Conservation (phyloP, 2,329 filamentous ascomycete genomes). For the Claviceps africana region DNA sequence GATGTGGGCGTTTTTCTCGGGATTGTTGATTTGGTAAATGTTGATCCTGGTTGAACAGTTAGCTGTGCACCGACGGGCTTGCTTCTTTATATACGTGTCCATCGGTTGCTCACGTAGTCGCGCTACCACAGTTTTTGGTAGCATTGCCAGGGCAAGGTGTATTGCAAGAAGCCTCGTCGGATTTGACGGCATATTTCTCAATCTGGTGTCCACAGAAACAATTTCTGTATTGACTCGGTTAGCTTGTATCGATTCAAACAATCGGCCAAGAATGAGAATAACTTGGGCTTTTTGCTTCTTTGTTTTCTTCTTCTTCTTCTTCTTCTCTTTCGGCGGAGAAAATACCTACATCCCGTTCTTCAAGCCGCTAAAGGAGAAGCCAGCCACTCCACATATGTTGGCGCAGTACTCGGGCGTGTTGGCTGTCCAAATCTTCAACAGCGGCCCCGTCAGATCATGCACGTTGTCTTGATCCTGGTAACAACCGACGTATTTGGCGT, state of each 20-base stretch:
- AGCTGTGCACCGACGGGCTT: not conserved
- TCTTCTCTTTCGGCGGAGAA: not conserved
- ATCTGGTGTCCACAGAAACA: not conserved
- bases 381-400: constrained; percentile 8
- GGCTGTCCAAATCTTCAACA: not conserved
- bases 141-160: not conserved
- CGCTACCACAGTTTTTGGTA: not conserved
- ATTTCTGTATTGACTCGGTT: not conserved
- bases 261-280: too few relatives aligned
- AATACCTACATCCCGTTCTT: constrained; percentile 7
- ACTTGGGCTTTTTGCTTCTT: not conserved
- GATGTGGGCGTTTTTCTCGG: not conserved
- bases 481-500: not conserved
- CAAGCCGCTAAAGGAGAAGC: constrained; percentile 6
- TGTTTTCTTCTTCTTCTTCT: not conserved
- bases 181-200: not conserved
- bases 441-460: not conserved
- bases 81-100: too few relatives aligned
- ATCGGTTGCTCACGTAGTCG: not conserved
- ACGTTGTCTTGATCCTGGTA: not conserved
- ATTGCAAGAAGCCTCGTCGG: not conserved
- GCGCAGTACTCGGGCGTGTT: constrained; percentile 7
- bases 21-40: not conserved
- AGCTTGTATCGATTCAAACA: too few relatives aligned
- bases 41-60: not conserved